Evolutionary conservation across 805 yeast species (phyloP).

Genomic region (Schizosaccharomyces cryophilus): DNA sequence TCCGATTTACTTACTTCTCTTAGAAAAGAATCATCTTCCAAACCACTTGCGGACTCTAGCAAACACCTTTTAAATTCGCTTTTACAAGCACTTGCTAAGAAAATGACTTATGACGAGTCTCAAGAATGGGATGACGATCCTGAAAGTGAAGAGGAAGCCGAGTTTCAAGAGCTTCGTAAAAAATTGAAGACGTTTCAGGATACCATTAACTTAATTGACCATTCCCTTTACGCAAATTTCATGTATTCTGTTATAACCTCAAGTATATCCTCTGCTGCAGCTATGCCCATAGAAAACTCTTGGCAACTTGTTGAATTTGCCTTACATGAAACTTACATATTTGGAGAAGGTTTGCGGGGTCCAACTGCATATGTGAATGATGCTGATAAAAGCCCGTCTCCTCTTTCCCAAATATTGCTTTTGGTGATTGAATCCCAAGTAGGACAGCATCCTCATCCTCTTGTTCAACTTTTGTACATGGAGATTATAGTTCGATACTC

Average conservation of each 20-base stretch:
- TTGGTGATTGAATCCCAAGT: conserved; percentile 26
- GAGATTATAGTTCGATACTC: conserved; percentile 68
- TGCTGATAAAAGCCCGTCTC: conserved; percentile 51
- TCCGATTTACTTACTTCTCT: conserved; percentile 47
- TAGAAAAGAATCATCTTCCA: conserved; percentile 17
- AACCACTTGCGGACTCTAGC: conserved; percentile 9
- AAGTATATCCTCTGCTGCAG: background rate
- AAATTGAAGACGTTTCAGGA: conserved; percentile 65
- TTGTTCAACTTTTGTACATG: conserved; percentile 57
- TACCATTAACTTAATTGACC: conserved; percentile 37
- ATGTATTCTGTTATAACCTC: conserved; percentile 17
- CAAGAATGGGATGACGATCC: conserved; percentile 29
- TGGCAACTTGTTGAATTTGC: conserved; percentile 83
- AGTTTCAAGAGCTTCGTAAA: conserved; percentile 54
- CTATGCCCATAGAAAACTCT: conserved; percentile 15
- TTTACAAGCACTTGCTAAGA: conserved; percentile 43
- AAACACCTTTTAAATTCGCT: conserved; percentile 35
- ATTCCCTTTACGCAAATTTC: conserved; percentile 37
- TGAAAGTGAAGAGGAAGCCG: conserved; percentile 50
- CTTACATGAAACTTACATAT: conserved; percentile 51
- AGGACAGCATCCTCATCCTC: conserved; percentile 36
- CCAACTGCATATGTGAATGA: conserved; percentile 20
- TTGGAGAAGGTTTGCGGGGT: conserved; percentile 38
- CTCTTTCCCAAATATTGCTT: conserved; percentile 33
- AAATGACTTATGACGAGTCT: conserved; percentile 62